These are phyloP conservation scores for Dryas drummondii DNA, from an alignment of 306 rosid species.

Conservation along the genomic window DNA sequence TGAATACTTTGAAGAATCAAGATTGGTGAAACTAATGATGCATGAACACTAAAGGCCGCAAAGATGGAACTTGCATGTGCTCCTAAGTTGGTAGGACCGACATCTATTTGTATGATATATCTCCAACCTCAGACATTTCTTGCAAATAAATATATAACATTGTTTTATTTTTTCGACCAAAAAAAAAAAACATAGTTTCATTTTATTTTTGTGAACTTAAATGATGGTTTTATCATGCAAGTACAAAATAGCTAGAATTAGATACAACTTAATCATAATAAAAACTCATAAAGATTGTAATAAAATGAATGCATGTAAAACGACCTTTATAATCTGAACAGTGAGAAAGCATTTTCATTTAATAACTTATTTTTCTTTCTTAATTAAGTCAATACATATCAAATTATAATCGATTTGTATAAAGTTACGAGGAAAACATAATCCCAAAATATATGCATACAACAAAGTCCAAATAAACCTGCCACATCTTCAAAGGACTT, in stretches of 20 bases:
- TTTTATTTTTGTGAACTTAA: neutral
- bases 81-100: slow-evolving; percentile 25
- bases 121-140: slow-evolving; percentile 13
- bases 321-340: too few species aligned
- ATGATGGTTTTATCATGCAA: neutral
- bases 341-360: too few species aligned
- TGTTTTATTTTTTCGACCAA: neutral
- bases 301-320: too few species aligned
- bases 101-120: neutral
- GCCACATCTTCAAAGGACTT: too few species aligned
- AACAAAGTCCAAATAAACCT: too few species aligned
- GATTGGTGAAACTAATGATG: slow-evolving; percentile 18
- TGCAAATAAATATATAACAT: neutral
- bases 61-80: slow-evolving; percentile 34
- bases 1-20: neutral
- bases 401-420: too few species aligned
- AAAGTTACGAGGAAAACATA: too few species aligned
- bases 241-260: neutral
- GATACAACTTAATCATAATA: too few species aligned
- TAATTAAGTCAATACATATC: too few species aligned
- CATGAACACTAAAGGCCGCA: slow-evolving; percentile 9
- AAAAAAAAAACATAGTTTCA: neutral
- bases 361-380: too few species aligned
- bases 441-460: too few species aligned
- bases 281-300: too few species aligned